A percentile compares a stretch with the other conserved stretches of the same genome.
Conservation (phyloP, 2,329 filamentous ascomycete genomes). For the Neospermospora avenae region DNA sequence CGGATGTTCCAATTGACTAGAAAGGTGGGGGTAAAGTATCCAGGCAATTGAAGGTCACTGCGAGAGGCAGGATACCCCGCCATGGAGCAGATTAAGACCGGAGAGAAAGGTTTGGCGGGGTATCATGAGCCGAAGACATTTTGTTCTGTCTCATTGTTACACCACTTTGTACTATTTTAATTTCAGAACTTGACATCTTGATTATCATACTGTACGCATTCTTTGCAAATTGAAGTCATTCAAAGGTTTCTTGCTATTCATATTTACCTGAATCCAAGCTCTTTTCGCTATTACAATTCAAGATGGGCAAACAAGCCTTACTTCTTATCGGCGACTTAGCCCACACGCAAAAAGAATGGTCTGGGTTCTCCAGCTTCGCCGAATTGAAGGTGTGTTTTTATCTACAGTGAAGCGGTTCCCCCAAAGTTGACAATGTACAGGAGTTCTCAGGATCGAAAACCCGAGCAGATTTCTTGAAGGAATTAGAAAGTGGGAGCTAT, state of each 20-base stretch:
- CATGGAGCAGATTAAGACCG: background rate
- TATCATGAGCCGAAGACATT: background rate
- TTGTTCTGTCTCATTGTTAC: too few relatives aligned
- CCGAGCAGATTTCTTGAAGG: constrained; percentile 63
- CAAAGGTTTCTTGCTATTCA: too few relatives aligned
- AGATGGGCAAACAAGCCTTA: constrained; percentile 19
- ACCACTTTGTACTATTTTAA: too few relatives aligned
- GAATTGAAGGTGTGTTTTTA: constrained; percentile 22
- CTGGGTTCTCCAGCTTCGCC: constrained; percentile 25
- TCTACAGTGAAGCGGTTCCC: background rate
- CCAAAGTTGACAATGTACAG: constrained; percentile 10
- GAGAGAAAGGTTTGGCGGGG: background rate
- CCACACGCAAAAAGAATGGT: constrained; percentile 30
- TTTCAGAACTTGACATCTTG: too few relatives aligned
- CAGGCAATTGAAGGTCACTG: constrained; percentile 1
- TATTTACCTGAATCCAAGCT: background rate
- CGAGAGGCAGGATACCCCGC: constrained; percentile 1
- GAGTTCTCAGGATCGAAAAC: constrained; percentile 43
- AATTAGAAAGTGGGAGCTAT: constrained; percentile 60
- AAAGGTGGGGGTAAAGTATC: too few relatives aligned
- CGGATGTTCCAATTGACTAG: too few relatives aligned
- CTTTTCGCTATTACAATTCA: background rate
- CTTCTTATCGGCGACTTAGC: constrained; percentile 29
- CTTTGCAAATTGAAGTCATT: too few relatives aligned
- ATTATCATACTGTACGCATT: too few relatives aligned